These are phyloP conservation scores for Entomophthora muscae DNA, from an alignment of 371 early-diverging fungal species.

Conservation along the genomic window DNA sequence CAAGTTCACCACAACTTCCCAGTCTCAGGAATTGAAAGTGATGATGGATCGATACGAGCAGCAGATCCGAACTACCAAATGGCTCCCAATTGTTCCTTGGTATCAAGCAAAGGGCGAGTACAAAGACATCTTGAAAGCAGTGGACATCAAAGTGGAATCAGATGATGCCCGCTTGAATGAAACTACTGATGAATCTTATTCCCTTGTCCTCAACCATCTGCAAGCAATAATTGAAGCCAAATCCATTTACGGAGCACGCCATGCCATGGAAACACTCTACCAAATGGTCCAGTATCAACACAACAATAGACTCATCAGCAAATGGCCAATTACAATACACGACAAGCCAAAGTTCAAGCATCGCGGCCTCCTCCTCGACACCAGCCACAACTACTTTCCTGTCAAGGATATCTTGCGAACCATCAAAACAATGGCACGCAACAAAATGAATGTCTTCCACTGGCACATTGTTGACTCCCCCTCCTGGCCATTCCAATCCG, in stretches of 20 bases:
- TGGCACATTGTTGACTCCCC: too few relatives aligned
- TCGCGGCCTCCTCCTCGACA: too few relatives aligned
- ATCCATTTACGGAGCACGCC: not conserved
- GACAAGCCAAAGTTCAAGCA: constrained; percentile 49
- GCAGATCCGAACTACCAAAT: too few relatives aligned
- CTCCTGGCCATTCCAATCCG: constrained; percentile 44
- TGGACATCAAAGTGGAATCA: not conserved
- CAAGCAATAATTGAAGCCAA: not conserved
- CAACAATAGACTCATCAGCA: not conserved
- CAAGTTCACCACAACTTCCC: too few relatives aligned
- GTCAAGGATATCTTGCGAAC: constrained; percentile 28
- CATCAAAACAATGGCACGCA: constrained; percentile 54
- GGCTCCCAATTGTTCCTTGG: too few relatives aligned
- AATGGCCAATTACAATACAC: constrained; percentile 35
- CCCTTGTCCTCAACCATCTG: too few relatives aligned
- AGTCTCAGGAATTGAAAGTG: too few relatives aligned
- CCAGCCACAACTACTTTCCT: too few relatives aligned
- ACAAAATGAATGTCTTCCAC: constrained; percentile 70
- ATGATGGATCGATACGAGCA: too few relatives aligned
- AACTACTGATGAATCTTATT: constrained; percentile 2
- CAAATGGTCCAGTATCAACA: not conserved
- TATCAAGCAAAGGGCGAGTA: too few relatives aligned
- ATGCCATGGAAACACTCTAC: too few relatives aligned
- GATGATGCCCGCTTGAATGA: not conserved
- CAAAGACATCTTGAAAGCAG: too few relatives aligned